Evolutionary conservation across 352 stramenopile genomes (phyloP).

Genomic region (Aphanomyces euteiches): DNA sequence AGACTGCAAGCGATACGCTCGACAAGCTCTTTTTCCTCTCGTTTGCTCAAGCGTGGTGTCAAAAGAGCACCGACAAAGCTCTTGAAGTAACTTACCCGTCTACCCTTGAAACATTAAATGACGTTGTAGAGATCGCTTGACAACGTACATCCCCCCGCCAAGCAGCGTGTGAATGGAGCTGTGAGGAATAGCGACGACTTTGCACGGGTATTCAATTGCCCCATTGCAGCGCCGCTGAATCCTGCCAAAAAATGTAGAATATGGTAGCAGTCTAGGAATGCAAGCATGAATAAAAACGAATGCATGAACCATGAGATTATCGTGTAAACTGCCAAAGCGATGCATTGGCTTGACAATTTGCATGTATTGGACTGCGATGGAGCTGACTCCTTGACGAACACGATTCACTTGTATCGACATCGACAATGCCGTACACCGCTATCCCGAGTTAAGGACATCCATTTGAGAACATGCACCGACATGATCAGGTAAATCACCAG

Average conservation of each 20-base stretch:
- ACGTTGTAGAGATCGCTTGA: conserved; percentile 23
- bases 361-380: no score
- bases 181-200: conserved; percentile 79
- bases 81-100: conserved; percentile 23
- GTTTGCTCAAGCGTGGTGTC: conserved; percentile 70
- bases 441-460: no score
- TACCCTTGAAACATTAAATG: not conserved
- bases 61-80: conserved; percentile 54
- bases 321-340: no score
- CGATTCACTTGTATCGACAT: no score
- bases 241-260: conserved; percentile 18
- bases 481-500: no score
- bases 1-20: conserved; percentile 27
- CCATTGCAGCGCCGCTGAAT: conserved; percentile 3
- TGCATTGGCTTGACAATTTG: no score
- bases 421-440: no score
- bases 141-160: conserved; percentile 49
- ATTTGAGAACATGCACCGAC: no score
- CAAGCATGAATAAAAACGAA: not conserved
- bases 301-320: no score
- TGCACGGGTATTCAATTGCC: conserved; percentile 52
- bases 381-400: no score
- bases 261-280: conserved; percentile 10
- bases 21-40: conserved; percentile 72
- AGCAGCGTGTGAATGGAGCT: conserved; percentile 74